Percentiles rank a stretch among this genome's conserved stretches.
phyloP scores from a whole-genome alignment of 78 protist genomes.

The Protostelium mycophagum region DNA sequence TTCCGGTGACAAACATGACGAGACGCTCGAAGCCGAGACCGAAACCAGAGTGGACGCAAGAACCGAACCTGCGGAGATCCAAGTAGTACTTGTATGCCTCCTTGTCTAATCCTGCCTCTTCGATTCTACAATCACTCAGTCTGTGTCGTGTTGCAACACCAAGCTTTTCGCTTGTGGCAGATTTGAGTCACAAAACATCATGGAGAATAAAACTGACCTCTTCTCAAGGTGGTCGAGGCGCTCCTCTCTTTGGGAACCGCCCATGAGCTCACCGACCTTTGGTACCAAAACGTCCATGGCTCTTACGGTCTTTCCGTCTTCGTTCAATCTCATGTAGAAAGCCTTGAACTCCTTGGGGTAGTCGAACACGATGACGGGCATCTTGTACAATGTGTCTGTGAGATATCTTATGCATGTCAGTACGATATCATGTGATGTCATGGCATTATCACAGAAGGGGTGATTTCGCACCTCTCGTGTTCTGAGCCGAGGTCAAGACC shows the following conservation, averaged over 20 bases:
- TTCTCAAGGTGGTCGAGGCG: constrained; percentile 34
- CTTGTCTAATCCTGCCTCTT: constrained; percentile 19
- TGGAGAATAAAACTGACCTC: background rate
- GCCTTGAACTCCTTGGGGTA: constrained; percentile 73
- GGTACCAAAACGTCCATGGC: constrained; percentile 86
- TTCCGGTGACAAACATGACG: constrained; percentile 69
- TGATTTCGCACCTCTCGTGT: constrained; percentile 70
- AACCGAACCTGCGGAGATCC: constrained; percentile 77
- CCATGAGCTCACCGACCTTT: constrained; percentile 84
- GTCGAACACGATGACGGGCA: constrained; percentile 61
- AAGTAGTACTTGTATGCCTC: constrained; percentile 45
- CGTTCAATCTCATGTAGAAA: constrained; percentile 78
- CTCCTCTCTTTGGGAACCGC: constrained; percentile 86
- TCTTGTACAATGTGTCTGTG: background rate
- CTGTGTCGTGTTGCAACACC: too few relatives aligned
- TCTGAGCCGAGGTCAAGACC: constrained; percentile 78
- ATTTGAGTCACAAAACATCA: too few relatives aligned
- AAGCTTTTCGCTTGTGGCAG: too few relatives aligned
- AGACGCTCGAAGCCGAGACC: constrained; percentile 89
- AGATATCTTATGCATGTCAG: constrained; percentile 49
- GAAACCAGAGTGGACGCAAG: constrained; percentile 82
- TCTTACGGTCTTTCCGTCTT: constrained; percentile 38
- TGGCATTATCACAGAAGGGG: background rate
- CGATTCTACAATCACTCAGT: constrained; percentile 2
- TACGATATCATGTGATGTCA: background rate